phyloP scores from a whole-genome alignment of 768 basidiomycete genomes.

The Tulasnella sp. region DNA sequence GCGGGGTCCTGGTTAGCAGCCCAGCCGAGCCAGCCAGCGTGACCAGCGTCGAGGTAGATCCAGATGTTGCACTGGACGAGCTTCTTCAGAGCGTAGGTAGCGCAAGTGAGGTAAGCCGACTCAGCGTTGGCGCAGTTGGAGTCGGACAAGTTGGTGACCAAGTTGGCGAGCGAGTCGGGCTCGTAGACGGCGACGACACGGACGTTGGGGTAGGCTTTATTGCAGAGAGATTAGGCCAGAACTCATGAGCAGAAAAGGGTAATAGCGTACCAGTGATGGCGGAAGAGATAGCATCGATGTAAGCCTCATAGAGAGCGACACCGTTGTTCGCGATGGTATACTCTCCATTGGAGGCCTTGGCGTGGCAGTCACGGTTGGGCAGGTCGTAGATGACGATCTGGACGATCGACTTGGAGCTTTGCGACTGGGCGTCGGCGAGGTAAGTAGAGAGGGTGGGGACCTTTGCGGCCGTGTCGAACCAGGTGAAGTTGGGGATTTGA shows the following conservation, averaged over 20 bases:
- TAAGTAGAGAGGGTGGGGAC: constrained; percentile 50
- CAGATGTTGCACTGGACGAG: constrained; percentile 49
- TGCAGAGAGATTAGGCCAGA: background rate
- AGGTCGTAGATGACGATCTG: constrained; percentile 44
- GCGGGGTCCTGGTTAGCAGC: constrained; percentile 50
- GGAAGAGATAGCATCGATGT: background rate
- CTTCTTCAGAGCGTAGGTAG: constrained; percentile 39
- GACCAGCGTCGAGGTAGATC: constrained; percentile 54
- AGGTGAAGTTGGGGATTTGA: constrained; percentile 56
- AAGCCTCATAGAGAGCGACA: constrained; percentile 32
- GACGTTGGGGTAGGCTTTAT: constrained; percentile 47
- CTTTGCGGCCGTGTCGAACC: constrained; percentile 53
- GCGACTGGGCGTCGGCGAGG: constrained; percentile 47
- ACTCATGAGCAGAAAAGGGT: too few species aligned
- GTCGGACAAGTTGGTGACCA: constrained; percentile 59
- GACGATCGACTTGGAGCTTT: constrained; percentile 36
- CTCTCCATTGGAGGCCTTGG: constrained; percentile 32
- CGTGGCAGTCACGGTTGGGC: constrained; percentile 42
- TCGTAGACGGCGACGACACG: constrained; percentile 58
- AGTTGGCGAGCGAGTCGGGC: constrained; percentile 59
- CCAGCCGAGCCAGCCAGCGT: constrained; percentile 57
- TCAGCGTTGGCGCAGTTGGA: constrained; percentile 48
- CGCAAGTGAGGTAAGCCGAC: constrained; percentile 35
- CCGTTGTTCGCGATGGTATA: constrained; percentile 30
- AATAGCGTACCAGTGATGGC: background rate